phyloP scores from a whole-genome alignment of 495 filamentous ascomycete species.

The Letharia columbiana region DNA sequence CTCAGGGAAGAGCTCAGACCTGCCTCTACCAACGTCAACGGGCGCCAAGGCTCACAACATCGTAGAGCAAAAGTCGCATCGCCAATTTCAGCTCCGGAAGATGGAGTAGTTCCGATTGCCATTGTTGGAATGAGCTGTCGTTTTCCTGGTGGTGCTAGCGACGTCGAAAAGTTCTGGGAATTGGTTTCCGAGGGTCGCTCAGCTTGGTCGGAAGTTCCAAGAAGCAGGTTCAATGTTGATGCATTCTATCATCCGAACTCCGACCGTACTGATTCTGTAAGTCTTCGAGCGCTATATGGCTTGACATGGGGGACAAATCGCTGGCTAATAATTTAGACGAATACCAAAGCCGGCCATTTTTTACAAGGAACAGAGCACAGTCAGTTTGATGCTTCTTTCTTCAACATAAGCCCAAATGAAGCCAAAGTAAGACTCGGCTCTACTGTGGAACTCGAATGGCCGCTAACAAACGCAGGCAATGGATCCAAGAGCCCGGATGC shows the following conservation, averaged over 20 bases:
- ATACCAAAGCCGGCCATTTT: constrained; percentile 16
- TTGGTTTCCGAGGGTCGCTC: constrained; percentile 30
- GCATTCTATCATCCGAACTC: constrained; percentile 24
- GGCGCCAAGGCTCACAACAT: no score
- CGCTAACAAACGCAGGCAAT: constrained; percentile 5
- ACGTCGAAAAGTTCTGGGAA: constrained; percentile 34
- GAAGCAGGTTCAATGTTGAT: constrained; percentile 23
- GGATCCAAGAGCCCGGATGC: constrained; percentile 48
- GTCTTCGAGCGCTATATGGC: neutral
- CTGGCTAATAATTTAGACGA: neutral
- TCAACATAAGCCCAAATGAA: constrained; percentile 15
- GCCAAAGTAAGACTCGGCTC: neutral
- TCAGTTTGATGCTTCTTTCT: constrained; percentile 15
- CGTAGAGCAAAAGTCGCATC: neutral
- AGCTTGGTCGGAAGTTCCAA: constrained; percentile 32
- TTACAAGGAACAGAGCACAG: neutral
- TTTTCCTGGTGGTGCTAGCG: constrained; percentile 34
- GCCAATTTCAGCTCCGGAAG: neutral
- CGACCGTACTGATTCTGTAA: constrained; percentile 21
- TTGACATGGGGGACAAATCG: neutral
- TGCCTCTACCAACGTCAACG: neutral
- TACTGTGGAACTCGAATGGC: neutral
- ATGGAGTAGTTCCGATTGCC: constrained; percentile 28
- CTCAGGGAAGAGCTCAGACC: neutral
- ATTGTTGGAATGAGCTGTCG: constrained; percentile 39